Percentiles rank a stretch among this genome's conserved stretches.
These are phyloP conservation scores for Paramecium caudatum DNA, from an alignment of 73 alveolate genomes.

Conservation along the genomic window DNA sequence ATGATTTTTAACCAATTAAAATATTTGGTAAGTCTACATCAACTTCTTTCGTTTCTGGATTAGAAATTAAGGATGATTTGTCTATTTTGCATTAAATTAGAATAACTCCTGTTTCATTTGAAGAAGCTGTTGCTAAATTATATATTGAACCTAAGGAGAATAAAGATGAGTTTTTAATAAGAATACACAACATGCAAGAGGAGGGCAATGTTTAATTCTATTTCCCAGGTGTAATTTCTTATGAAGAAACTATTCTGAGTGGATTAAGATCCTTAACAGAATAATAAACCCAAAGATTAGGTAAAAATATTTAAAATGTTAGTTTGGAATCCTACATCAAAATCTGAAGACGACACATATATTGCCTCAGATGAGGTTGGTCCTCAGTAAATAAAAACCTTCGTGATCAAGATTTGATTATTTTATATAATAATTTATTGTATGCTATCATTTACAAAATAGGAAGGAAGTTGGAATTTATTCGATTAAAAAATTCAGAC, in stretches of 20 bases:
- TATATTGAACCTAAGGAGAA: not conserved
- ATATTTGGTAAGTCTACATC: not conserved
- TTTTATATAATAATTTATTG: not conserved
- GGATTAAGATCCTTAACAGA: not conserved
- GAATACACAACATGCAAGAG: conserved; percentile 42
- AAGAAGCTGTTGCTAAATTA: not conserved
- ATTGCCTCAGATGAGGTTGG: not conserved
- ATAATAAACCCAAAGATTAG: not conserved
- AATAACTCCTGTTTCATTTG: not conserved
- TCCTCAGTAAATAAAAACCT: conserved; percentile 10
- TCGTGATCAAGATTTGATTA: not conserved
- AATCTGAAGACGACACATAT: not conserved
- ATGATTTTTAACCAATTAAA: conserved; percentile 12
- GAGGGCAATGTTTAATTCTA: not conserved
- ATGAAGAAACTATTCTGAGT: not conserved
- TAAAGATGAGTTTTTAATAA: conserved; percentile 19
- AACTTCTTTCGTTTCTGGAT: not conserved
- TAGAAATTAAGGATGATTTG: not conserved
- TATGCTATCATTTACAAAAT: too few species aligned
- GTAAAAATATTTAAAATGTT: not conserved
- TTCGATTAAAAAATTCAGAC: too few species aligned
- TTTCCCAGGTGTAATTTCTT: not conserved
- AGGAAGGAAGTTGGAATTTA: too few species aligned
- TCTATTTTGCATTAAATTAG: not conserved
- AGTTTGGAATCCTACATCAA: not conserved